Evolutionary conservation across 768 basidiomycete genomes (phyloP).

Genomic region (Pholiota molesta): DNA sequence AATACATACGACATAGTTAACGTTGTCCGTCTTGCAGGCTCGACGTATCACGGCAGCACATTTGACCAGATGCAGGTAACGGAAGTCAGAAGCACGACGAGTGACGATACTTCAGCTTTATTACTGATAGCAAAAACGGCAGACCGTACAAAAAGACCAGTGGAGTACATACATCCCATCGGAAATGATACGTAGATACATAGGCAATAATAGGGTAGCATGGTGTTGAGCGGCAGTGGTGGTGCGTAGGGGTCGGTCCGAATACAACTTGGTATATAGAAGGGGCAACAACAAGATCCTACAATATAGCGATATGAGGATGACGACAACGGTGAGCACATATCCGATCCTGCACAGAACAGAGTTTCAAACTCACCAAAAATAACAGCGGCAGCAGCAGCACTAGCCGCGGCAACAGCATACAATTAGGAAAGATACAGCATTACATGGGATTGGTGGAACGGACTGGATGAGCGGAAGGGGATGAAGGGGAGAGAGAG

Average conservation of each 20-base stretch:
- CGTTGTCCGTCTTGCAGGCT: too few species aligned
- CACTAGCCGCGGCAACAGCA: neutral
- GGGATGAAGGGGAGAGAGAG: neutral
- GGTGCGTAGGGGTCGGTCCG: neutral
- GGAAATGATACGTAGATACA: slow-evolving; percentile 1
- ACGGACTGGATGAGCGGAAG: neutral
- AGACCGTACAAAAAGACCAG: neutral
- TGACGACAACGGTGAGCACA: neutral
- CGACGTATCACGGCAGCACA: too few species aligned
- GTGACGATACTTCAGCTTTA: neutral
- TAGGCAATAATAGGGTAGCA: slow-evolving; percentile 1
- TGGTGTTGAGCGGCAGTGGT: neutral
- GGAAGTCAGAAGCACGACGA: neutral
- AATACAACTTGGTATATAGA: slow-evolving; percentile 1
- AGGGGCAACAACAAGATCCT: neutral
- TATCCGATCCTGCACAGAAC: neutral
- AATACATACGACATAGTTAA: too few species aligned
- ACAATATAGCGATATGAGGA: neutral
- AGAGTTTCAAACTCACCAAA: neutral
- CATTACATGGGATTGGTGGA: neutral
- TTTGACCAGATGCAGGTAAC: too few species aligned
- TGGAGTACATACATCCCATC: neutral
- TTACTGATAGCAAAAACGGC: neutral
- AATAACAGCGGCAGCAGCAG: neutral
- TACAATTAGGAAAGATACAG: slow-evolving; percentile 6